Base-by-base conservation (phyloP, 345 rosid genomes). In the Sonneratia caseolaris region DNA sequence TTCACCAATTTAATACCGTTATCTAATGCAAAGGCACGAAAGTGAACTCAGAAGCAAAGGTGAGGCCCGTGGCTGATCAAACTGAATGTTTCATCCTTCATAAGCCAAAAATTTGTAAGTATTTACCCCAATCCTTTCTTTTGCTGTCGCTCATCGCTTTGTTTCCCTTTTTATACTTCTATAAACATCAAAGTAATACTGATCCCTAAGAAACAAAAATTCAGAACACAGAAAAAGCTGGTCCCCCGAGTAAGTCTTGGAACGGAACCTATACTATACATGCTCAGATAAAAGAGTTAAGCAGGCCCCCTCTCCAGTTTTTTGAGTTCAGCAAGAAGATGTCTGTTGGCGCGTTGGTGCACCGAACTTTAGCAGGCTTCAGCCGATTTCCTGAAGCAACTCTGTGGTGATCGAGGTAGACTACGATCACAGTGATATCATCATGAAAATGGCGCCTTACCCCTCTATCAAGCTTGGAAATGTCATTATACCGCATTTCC, bases 391-490 rank as follows among this genome's bases (percentile, higher is more conserved):
- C 22, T 18, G 83, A 24, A 22, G 84, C 68, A 72, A 71, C 70
- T 71, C 75, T 81, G 0, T 80, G 79, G 75, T 87, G 92, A 73
- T 93, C 97, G 10, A 91, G 91, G 68, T 85, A 90, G 45, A 90
- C 80, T 37, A 90, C 96, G 53, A 90, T 66, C 69, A 88, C 96
- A 0, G 91, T 90, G 55, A 90, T 86, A 67, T 90, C 93, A 10
- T 90, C 96, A 14, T 90, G 93, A 74, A 88, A 90, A 80, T 90
- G 91, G 5, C 96, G 88, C 75, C 96, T 81, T 71, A 83, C 66
- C 49, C 96, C 96, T 75, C 59, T 86, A 32, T 80, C 80, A 0
- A 90, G 83, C 70, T 85, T 85, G 81, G 79, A 84, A 35, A 90
- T 80, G 37, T 90, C 96, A 0, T 78, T 38, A 42, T 88, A 88